Base-by-base conservation (phyloP, 768 basidiomycete species). In the Termitomyces titanicus region DNA sequence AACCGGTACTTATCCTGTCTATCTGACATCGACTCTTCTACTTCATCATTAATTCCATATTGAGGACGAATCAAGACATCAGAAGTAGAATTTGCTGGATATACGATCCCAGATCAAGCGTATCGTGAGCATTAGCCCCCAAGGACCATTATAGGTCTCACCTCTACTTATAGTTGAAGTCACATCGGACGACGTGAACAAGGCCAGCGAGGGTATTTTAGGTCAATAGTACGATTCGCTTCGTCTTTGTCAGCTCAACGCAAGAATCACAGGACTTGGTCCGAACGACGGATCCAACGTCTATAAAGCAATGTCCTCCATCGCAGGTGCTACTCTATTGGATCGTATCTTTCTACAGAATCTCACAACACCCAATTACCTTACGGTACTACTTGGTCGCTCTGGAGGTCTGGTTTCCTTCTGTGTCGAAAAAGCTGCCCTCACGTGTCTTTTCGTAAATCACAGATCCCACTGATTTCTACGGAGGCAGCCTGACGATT, bases 341-440 rank as follows among this genome's bases (percentile, higher is more conserved):
- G 83, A 88, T 69, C 77, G 82, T 42, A 83, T 88, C 57, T 90
- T 92, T 66, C 64, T 69, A 7, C 79, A 83, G 59, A 77, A 89
- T 63, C 68, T 70, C 9, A 71, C 79, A n/a, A 71, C 81, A 2
- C 78, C 84, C 0, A 86, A 88, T 64, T 81, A 71, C 58, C 73
- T 91, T 52, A 80, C 86, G 0, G 71, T 91, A 56, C 77, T 86
- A 31, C 78, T 92, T 27, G 81, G 82, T 27, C 81, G 89, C 22
- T 71, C 76, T 11, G 69, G 79, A 56, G 74, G 76, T 71, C 47
- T 3, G 54, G 33, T 25, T 35, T 15, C 11, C 10, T 40, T 3
- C 20, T 12, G 18, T 20, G 5, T 31, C 37, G 9, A 39, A 17
- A 15, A 11, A 35, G 17, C 5, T 20, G 5, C 13, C 22, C 48